These are phyloP conservation scores for Morella rubra DNA, from an alignment of 306 rosid genomes.

Conservation along the genomic window DNA sequence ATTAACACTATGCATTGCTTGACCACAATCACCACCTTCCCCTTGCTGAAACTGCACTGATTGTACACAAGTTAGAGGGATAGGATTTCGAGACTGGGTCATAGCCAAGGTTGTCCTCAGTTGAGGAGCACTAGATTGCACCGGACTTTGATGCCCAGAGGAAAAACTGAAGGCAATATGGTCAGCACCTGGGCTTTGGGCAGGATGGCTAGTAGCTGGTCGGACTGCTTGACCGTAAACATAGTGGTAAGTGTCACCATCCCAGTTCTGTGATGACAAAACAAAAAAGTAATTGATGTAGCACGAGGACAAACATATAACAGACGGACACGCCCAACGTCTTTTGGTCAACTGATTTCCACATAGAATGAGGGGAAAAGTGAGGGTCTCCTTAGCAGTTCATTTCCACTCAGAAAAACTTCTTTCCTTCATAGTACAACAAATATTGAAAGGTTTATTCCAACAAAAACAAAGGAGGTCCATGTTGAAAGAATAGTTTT, in stretches of 20 bases:
- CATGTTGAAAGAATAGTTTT: not conserved
- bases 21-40: not conserved
- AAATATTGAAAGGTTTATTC: not conserved
- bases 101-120: not conserved
- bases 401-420: not conserved
- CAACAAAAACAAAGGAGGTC: not conserved
- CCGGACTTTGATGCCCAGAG: not conserved
- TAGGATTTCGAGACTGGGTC: not conserved
- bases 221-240: slow-evolving; percentile 5
- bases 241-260: not conserved
- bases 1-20: not conserved
- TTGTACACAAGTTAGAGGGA: not conserved
- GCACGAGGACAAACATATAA: not conserved
- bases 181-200: not conserved
- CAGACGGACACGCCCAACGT: not conserved
- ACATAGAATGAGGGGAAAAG: not conserved
- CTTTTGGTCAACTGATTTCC: not conserved
- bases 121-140: not conserved
- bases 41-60: not conserved
- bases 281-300: not conserved
- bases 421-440: too few relatives aligned
- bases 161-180: not conserved
- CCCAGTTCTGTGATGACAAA: not conserved
- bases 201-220: not conserved
- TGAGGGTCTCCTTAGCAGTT: not conserved